These are phyloP conservation scores for Nothophoma quercina DNA, from an alignment of 2,329 filamentous ascomycete species.

Conservation along the genomic window DNA sequence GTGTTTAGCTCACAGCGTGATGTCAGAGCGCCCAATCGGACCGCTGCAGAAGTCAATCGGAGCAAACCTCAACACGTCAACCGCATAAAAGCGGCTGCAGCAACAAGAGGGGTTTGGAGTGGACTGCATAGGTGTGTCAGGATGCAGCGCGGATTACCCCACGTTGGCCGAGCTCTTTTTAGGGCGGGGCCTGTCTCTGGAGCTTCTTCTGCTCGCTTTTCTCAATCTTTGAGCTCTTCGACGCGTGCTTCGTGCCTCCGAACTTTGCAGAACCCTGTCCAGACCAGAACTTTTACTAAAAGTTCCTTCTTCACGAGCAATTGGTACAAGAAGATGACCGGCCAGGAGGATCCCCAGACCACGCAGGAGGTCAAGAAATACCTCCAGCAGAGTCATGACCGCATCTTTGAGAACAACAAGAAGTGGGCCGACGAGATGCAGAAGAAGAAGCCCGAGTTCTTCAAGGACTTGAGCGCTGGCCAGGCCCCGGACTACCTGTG, in stretches of 20 bases:
- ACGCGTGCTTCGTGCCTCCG: conserved; percentile 4
- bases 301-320: conserved; percentile 19
- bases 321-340: conserved; percentile 32
- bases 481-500: conserved; percentile 74
- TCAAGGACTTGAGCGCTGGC: conserved; percentile 68
- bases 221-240: neutral
- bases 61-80: conserved; percentile 31
- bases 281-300: conserved; percentile 11
- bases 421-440: conserved; percentile 69
- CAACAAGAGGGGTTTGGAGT: conserved; percentile 18
- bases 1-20: conserved; percentile 23
- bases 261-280: conserved; percentile 2
- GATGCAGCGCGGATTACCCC: conserved; percentile 33
- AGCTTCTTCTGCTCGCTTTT: conserved; percentile 3
- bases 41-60: no score
- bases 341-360: conserved; percentile 23
- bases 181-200: conserved; percentile 13
- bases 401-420: conserved; percentile 73
- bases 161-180: conserved; percentile 29
- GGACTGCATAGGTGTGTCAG: conserved; percentile 19
- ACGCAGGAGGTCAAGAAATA: conserved; percentile 53
- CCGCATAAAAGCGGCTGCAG: conserved; percentile 30
- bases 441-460: conserved; percentile 69
- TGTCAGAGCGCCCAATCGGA: conserved; percentile 41
- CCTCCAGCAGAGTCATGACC: conserved; percentile 69